Evolutionary conservation across 495 filamentous ascomycete genomes (phyloP).

Genomic region (Podospora pseudoanserina): DNA sequence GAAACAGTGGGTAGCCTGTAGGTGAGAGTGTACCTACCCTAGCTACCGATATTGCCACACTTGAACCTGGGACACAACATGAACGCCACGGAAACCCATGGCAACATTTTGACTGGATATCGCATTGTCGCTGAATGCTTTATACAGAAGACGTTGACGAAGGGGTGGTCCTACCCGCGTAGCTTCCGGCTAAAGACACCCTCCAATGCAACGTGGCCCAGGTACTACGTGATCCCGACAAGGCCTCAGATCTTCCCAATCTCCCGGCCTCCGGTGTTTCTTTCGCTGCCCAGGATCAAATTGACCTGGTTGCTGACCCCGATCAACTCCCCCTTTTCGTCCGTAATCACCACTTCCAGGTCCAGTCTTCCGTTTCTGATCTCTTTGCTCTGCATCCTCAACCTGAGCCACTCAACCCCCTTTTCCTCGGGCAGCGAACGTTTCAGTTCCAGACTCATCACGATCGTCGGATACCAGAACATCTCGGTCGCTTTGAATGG

Average conservation of each 20-base stretch:
- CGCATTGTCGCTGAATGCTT: too few relatives aligned
- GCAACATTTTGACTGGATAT: too few relatives aligned
- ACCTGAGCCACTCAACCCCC: constrained; percentile 64
- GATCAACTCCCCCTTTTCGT: constrained; percentile 55
- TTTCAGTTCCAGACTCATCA: constrained; percentile 67
- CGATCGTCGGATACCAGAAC: constrained; percentile 77
- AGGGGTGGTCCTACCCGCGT: not conserved
- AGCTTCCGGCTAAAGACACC: not conserved
- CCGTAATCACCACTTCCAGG: constrained; percentile 59
- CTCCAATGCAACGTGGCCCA: not conserved
- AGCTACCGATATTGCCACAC: too few relatives aligned
- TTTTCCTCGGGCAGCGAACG: constrained; percentile 49
- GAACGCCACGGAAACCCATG: too few relatives aligned
- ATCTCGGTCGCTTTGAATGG: constrained; percentile 11
- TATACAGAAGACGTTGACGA: not conserved
- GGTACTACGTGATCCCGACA: not conserved
- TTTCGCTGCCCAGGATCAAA: constrained; percentile 47
- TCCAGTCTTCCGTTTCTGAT: constrained; percentile 63
- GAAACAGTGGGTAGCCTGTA: too few relatives aligned
- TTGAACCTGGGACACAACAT: too few relatives aligned
- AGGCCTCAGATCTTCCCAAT: constrained; percentile 5
- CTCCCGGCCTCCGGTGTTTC: constrained; percentile 28
- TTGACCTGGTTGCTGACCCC: constrained; percentile 62
- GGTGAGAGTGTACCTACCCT: too few relatives aligned
- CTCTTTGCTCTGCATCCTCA: constrained; percentile 53